These are phyloP conservation scores for Polygonum maritimum DNA, from an alignment of 148 eudicot species.

Conservation along the genomic window DNA sequence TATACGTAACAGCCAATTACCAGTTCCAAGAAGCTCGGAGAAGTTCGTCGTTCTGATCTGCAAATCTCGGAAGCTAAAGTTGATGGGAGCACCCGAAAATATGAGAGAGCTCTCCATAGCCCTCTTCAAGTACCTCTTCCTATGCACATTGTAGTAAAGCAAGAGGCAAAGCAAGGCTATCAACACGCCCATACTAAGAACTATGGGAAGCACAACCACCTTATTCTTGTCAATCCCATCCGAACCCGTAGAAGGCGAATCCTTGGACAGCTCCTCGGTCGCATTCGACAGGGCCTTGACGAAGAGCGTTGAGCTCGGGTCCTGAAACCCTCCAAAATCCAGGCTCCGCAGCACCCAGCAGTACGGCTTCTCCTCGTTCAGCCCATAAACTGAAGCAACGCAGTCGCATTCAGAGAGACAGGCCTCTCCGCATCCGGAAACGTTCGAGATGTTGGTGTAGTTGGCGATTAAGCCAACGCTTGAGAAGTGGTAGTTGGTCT, in stretches of 20 bases:
- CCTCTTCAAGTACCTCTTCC: conserved; percentile 43
- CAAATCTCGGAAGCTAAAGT: conserved; percentile 64
- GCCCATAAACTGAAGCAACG: conserved; percentile 83
- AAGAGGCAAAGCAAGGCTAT: conserved; percentile 52
- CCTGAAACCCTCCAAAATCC: conserved; percentile 86
- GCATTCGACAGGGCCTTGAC: conserved; percentile 49
- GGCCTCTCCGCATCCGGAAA: conserved; percentile 73
- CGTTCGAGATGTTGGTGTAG: conserved; percentile 45
- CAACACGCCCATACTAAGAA: conserved; percentile 49
- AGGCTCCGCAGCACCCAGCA: conserved; percentile 75
- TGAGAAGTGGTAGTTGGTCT: conserved; percentile 59
- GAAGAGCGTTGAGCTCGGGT: conserved; percentile 73
- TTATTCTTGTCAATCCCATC: conserved; percentile 25
- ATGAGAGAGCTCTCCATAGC: conserved; percentile 61
- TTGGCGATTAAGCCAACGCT: conserved; percentile 63
- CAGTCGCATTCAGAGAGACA: conserved; percentile 73
- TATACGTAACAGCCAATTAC: conserved; percentile 30
- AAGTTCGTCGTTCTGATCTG: conserved; percentile 58
- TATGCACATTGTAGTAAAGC: conserved; percentile 45
- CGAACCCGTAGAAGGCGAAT: not conserved
- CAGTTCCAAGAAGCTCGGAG: conserved; percentile 66
- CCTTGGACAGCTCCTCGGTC: conserved; percentile 14
- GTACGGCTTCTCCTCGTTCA: conserved; percentile 66
- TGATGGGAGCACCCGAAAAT: conserved; percentile 69
- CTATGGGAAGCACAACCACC: conserved; percentile 74